phyloP scores from a whole-genome alignment of 2,329 filamentous ascomycete genomes.

The Neofusicoccum parvum region DNA sequence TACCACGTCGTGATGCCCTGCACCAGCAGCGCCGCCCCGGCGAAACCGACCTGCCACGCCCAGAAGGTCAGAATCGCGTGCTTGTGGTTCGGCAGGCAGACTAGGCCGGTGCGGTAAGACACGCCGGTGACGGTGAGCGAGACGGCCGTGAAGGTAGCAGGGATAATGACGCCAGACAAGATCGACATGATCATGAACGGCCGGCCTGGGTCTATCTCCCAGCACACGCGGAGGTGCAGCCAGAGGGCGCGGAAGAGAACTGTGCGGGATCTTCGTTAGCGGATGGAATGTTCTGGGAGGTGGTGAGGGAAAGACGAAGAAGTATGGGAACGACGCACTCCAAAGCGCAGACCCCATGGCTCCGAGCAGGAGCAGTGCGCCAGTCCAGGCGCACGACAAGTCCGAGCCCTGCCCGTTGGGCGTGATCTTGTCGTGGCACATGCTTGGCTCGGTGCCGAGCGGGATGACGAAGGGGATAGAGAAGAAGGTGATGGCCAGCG shows the following conservation, averaged over 20 bases:
- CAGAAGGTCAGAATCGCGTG: slow-evolving; percentile 40
- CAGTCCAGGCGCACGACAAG: slow-evolving; percentile 76
- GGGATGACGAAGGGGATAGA: slow-evolving; percentile 68
- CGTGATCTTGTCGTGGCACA: slow-evolving; percentile 83
- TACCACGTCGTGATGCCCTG: slow-evolving; percentile 37
- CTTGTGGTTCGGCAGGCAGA: slow-evolving; percentile 38
- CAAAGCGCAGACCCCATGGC: slow-evolving; percentile 80
- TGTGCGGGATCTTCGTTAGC: neutral
- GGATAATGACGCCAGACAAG: slow-evolving; percentile 33
- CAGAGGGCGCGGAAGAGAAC: slow-evolving; percentile 40
- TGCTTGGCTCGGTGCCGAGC: slow-evolving; percentile 68
- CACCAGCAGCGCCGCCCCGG: slow-evolving; percentile 31
- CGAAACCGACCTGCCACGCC: slow-evolving; percentile 40
- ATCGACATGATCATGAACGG: slow-evolving; percentile 36
- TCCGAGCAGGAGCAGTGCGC: slow-evolving; percentile 74
- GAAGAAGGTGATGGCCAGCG: slow-evolving; percentile 70
- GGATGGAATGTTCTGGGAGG: too few species aligned
- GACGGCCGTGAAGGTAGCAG: slow-evolving; percentile 34
- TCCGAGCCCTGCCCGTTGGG: slow-evolving; percentile 79
- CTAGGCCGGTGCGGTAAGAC: slow-evolving; percentile 41
- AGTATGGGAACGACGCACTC: slow-evolving; percentile 46
- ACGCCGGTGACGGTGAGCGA: slow-evolving; percentile 37
- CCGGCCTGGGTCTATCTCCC: slow-evolving; percentile 36
- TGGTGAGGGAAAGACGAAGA: neutral
- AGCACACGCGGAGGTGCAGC: slow-evolving; percentile 43